Base-by-base conservation (phyloP, 208 protist genomes). In the Kentomonas sorsogonicus region DNA sequence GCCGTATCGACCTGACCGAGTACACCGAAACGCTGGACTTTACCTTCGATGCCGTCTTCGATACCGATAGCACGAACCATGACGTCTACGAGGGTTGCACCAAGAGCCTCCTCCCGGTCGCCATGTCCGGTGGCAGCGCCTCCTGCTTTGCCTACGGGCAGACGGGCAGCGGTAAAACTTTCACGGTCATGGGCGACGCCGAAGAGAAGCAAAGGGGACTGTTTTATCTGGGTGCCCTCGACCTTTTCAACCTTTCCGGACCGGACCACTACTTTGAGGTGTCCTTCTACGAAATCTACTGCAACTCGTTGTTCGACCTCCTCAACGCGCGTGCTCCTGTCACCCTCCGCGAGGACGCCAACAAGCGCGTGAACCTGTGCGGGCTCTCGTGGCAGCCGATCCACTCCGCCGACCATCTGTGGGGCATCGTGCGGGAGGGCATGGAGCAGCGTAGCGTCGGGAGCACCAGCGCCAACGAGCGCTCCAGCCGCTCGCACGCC, bases 201-300 rank as follows among this genome's bases (percentile, higher is more conserved):
- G 41, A 72, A 1, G 82, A 93, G 53, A 63, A 66, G 51, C n/a
- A n/a, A n/a, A n/a, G n/a, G n/a, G 96, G 96, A 39, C 55, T 98
- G 0, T 98, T 98, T 66, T 59, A 93, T 25, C 60, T 97, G 7
- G 93, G 90, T 2, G 89, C 93, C 3, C 50, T 47, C 16, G 95
- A 98, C 48, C 80, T 98, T 10, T 98, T 98, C 43, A 55, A 56
- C 7, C 63, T 74, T 6, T 40, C 91, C 7, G 22, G 20, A 0
- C 25, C 83, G 0, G 29, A 63, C 6, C 74, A 90, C 26, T 64
- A 69, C 23, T 70, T 93, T 11, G 74, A 31, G 26, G 75, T 91
- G 18, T 76, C 80, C 36, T 83, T 98, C 63, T 98, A 95, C 77
- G 96, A 98, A 64, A 98, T 98, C 52, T 98, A 99, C 70, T 89